Conservation (phyloP, 768 basidiomycete genomes). For the Tulasnella sp. region DNA sequence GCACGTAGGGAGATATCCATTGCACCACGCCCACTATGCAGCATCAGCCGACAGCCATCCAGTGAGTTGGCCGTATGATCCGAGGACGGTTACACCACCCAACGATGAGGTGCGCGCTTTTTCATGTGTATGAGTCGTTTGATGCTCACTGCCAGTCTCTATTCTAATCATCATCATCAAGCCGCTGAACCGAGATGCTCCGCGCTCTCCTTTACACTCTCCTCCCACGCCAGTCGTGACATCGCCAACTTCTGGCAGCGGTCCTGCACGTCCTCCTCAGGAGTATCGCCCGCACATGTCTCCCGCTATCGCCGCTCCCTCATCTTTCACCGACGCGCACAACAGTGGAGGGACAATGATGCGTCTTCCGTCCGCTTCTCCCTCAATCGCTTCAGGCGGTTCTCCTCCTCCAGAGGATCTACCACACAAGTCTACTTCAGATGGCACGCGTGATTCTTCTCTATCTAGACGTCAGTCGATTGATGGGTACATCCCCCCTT, state of each 20-base stretch:
- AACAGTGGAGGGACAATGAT: conserved; percentile 6
- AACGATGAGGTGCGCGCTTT: too few species aligned
- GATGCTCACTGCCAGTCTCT: too few species aligned
- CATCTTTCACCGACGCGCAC: conserved; percentile 2
- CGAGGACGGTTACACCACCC: too few species aligned
- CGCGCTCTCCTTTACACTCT: too few species aligned
- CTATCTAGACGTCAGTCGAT: background rate
- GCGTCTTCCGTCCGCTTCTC: conserved; percentile 13
- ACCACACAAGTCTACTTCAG: background rate
- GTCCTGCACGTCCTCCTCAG: conserved; percentile 4
- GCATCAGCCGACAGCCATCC: conserved; percentile 2
- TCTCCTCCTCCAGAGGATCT: conserved; percentile 10
- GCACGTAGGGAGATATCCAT: background rate
- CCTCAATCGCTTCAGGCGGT: conserved; percentile 12
- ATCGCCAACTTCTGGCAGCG: conserved; percentile 1
- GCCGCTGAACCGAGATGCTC: too few species aligned
- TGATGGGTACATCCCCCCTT: conserved; percentile 6
- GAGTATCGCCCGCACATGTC: conserved; percentile 1
- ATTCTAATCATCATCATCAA: too few species aligned
- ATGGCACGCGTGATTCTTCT: conserved; percentile 5
- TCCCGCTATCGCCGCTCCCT: background rate
- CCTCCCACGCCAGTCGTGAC: background rate
- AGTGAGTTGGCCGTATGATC: too few species aligned
- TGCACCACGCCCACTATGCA: background rate
- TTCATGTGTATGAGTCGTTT: too few species aligned